Conservation (phyloP, 2,329 filamentous ascomycete species). For the Exophiala oligosperma region DNA sequence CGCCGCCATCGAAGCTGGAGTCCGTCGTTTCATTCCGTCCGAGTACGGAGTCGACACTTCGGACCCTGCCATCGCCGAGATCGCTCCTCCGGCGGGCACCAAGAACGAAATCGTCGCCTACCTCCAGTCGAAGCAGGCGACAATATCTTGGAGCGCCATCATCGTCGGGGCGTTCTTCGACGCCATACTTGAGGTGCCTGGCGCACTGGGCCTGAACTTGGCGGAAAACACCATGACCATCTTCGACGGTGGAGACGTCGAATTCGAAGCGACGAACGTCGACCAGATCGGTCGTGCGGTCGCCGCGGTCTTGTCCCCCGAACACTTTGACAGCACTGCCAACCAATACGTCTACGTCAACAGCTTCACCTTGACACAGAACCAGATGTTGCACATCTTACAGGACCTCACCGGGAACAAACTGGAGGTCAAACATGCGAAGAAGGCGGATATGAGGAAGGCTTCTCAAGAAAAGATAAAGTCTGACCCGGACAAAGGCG, state of each 20-base stretch:
- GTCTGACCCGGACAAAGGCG: conserved; percentile 6
- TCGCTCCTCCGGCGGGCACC: conserved; percentile 30
- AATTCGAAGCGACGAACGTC: conserved; percentile 27
- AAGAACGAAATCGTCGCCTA: conserved; percentile 48
- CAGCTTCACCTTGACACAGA: conserved; percentile 59
- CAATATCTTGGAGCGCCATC: conserved; percentile 61
- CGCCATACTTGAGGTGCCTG: conserved; percentile 39
- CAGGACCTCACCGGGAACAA: conserved; percentile 55
- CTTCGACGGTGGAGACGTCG: conserved; percentile 24
- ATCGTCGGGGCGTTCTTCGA: conserved; percentile 63
- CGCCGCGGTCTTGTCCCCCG: conserved; percentile 45
- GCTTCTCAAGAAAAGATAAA: conserved; percentile 8
- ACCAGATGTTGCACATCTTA: conserved; percentile 54
- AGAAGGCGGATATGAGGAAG: conserved; percentile 17
- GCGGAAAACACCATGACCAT: conserved; percentile 32
- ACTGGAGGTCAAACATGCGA: conserved; percentile 50
- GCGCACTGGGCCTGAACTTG: conserved; percentile 38
- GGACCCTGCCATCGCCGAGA: conserved; percentile 28
- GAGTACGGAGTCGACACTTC: conserved; percentile 36
- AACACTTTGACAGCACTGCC: conserved; percentile 50
- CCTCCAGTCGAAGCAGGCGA: conserved; percentile 49
- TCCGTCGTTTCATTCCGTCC: conserved; percentile 37
- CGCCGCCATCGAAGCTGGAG: conserved; percentile 34
- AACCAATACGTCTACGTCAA: conserved; percentile 61
- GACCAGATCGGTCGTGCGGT: conserved; percentile 23